Evolutionary conservation across 2,329 filamentous ascomycete genomes (phyloP), one percentile per base, ranked within the genome.

Genomic region (Aspergillus brunneoviolaceus): DNA sequence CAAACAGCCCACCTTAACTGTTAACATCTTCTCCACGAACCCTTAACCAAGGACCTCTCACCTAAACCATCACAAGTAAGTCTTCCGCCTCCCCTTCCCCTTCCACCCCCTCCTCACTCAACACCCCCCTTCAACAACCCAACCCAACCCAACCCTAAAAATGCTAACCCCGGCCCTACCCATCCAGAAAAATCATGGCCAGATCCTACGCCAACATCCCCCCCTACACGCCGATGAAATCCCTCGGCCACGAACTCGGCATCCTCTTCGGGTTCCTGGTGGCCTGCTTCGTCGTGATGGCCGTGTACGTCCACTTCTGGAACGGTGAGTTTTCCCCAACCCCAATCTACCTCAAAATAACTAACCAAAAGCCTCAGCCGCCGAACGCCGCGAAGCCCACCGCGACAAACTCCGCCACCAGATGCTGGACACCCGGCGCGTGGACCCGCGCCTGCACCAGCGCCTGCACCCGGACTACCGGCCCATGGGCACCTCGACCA

Each of bases 251-350:
- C 33, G 77, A 79, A 64, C 64, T 79, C 21, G 75, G 75, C 27
- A 70, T 77, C 31, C 72, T 77, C 64, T 76, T 77, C 60, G 76
- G 68, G 19, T 78, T 79, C 56, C 65, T 77, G 1, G 66, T 56
- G 23, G 69, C 71, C 4, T 74, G 67, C 52, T 51, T 74, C 39
- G 60, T 75, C 10, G 74, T 70, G 5, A 73, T 77, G 60, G 71
- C 49, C 0, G 58, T 71, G 3, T 78, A 78, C 52, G 67, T 70
- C 25, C 54, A 72, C 45, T 58, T 76, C 50, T 78, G 76, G 76
- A 66, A 70, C 33, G 63, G 74, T 77, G 60, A 51, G 67, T 66
- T 25, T 9, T 50, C 19, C 27, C 14, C 12, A 27, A 48, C 31
- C 14, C 14, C 23, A 60, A 21, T 2, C 21, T 21, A 21, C 21